phyloP scores from a whole-genome alignment of 345 rosid genomes.

The Euphorbia tirucalli region DNA sequence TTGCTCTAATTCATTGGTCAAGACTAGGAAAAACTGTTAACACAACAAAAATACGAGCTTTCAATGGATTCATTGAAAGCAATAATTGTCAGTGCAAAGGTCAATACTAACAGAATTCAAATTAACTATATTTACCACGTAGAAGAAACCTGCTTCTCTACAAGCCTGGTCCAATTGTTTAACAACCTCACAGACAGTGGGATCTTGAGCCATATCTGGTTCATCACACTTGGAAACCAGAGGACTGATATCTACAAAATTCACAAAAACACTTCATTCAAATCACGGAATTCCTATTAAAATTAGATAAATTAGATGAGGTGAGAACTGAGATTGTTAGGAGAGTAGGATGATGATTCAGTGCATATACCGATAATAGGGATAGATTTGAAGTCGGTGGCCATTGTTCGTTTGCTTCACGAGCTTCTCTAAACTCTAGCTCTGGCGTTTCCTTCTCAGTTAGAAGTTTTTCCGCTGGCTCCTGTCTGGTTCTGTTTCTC shows the following conservation, averaged over 20 bases:
- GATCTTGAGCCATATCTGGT: slow-evolving; percentile 55
- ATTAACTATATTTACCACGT: slow-evolving; percentile 49
- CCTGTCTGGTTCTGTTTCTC: not conserved
- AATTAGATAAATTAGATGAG: not conserved
- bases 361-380: slow-evolving; percentile 46
- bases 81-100: not conserved
- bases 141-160: slow-evolving; percentile 82
- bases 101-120: not conserved
- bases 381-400: slow-evolving; percentile 60
- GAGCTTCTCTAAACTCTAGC: not conserved
- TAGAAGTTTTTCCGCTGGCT: not conserved
- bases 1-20: not conserved
- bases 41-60: not conserved
- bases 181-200: slow-evolving; percentile 54
- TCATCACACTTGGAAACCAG: slow-evolving; percentile 59
- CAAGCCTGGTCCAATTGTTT: slow-evolving; percentile 70
- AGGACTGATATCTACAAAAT: slow-evolving; percentile 55
- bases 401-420: slow-evolving; percentile 25
- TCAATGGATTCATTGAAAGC: not conserved
- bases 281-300: not conserved
- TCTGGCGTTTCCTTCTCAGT: not conserved
- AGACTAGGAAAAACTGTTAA: not conserved
- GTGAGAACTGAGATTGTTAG: too few species aligned
- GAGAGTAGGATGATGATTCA: slow-evolving; percentile 3
- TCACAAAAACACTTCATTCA: not conserved